Evolutionary conservation across 2,329 filamentous ascomycete species (phyloP).

Genomic region (Trichoderma atrobrunneum): DNA sequence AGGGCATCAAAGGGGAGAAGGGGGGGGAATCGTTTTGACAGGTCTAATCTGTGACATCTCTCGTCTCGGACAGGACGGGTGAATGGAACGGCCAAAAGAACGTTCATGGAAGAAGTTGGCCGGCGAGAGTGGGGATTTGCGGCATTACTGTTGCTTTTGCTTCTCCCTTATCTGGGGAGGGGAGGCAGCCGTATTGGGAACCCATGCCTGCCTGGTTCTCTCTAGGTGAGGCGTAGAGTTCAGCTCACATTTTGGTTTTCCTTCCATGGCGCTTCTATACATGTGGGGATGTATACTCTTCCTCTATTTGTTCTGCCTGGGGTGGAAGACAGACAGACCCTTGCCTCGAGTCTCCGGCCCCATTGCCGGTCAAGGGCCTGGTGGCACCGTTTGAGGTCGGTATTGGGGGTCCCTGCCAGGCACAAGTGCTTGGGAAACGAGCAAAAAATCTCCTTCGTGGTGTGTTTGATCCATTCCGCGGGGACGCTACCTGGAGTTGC

Average conservation of each 20-base stretch:
- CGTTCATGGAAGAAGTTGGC: neutral
- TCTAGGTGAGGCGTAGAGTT: conserved; percentile 17
- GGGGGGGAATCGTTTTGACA: neutral
- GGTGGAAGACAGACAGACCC: neutral
- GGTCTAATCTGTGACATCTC: conserved; percentile 1
- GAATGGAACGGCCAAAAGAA: conserved; percentile 11
- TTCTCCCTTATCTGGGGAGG: neutral
- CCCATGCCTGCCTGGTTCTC: neutral
- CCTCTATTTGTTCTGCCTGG: neutral
- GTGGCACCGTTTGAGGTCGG: neutral
- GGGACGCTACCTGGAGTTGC: neutral
- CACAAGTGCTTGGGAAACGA: neutral
- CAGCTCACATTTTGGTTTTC: conserved; percentile 10
- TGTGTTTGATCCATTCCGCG: conserved; percentile 1
- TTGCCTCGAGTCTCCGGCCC: neutral
- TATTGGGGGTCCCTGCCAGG: neutral
- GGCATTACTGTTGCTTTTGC: neutral
- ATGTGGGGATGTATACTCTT: conserved; percentile 6
- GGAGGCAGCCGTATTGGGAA: neutral
- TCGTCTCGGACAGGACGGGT: neutral
- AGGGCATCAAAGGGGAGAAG: neutral
- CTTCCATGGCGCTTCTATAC: conserved; percentile 14
- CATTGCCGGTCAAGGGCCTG: conserved; percentile 1
- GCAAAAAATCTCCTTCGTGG: neutral
- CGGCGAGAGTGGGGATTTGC: neutral